Conservation (phyloP, 1,139 yeast genomes). For the Eremothecium cymbalariae region DNA sequence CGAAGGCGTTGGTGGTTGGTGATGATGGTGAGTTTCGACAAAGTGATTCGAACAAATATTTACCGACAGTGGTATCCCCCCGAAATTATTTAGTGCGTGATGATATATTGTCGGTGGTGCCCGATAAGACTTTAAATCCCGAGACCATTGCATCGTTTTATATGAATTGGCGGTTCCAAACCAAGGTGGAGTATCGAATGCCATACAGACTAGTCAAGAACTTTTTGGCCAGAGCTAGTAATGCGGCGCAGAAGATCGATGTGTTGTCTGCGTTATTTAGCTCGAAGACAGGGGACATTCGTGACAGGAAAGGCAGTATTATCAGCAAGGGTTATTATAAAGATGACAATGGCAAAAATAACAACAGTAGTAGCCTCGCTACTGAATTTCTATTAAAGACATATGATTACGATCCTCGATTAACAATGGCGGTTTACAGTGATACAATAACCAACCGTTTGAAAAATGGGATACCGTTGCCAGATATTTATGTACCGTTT, state of each 20-base stretch:
- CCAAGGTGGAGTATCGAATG: conserved; percentile 9
- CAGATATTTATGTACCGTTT: conserved; percentile 36
- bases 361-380: no score
- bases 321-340: no score
- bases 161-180: conserved; percentile 9
- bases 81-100: neutral
- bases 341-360: no score
- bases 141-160: conserved; percentile 4
- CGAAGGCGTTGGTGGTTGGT: neutral
- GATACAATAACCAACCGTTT: conserved; percentile 25
- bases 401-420: conserved; percentile 41
- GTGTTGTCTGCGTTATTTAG: neutral
- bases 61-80: neutral
- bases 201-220: conserved; percentile 8
- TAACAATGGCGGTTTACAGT: conserved; percentile 39
- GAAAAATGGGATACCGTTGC: neutral
- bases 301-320: no score
- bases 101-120: no score
- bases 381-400: conserved; percentile 13
- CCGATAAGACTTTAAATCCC: neutral
- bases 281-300: neutral
- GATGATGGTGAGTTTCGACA: neutral
- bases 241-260: neutral
- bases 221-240: neutral
- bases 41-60: neutral